Base-by-base conservation (phyloP, 306 rosid genomes). In the Fagus crenata region DNA sequence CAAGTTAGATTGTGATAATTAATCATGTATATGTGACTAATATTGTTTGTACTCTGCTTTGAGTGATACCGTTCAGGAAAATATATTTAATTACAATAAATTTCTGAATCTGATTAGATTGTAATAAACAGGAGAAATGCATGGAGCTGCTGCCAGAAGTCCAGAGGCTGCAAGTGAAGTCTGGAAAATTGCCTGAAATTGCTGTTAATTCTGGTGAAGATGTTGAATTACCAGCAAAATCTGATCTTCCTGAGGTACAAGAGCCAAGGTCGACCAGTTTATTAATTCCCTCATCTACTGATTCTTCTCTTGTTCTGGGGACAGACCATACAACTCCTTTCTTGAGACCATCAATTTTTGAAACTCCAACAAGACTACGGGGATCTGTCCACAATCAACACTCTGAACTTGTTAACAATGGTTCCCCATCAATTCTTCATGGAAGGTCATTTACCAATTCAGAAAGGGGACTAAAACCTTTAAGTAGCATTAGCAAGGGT, bases 131-230 rank as follows among this genome's bases (percentile, higher is more conserved):
- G 99, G 91, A 89, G 73, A 89, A 85, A 80, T 82, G 95, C 92
- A 84, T 91, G 91, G 92, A 88, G 73, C 85, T 96, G 91, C 89
- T 93, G 79, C 96, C 99, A 32, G 98, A 93, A 85, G 89, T 84
- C 71, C 90, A 93, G 83, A 87, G 67, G 84, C 84, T 77, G 72
- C 87, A 93, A 84, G 80, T 89, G 65, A 89, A 84, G 88, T 80
- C 87, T 13, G 90, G 91, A 77, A 89, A 89, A 71, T 75, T 80
- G 83, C 81, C 72, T 39, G 90, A 86, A 32, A 61, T 28, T 35
- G 84, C 79, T 69, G 89, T 22, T 81, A 74, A 61, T 49, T 78
- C 87, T 75, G 70, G 39, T 32, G 75, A 80, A 59, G 89, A 83
- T 78, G 93, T 78, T 39, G 91, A 87, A 81, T 67, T 55, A 80